Conservation (phyloP, 306 rosid species). For the Begonia masoniana region DNA sequence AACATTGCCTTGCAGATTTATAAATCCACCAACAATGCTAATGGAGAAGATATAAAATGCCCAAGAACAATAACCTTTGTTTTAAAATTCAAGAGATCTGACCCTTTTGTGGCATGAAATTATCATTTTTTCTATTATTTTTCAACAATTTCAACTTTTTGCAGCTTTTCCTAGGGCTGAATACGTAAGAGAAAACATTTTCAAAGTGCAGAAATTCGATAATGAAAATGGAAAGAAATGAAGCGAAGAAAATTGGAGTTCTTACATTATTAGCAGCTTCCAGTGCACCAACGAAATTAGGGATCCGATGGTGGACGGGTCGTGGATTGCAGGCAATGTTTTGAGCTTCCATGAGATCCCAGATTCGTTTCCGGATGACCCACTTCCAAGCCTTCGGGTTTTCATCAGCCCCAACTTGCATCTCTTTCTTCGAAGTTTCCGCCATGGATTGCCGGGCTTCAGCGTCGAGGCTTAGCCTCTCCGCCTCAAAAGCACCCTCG, state of each 20-base stretch:
- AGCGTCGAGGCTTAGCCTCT: conserved; percentile 62
- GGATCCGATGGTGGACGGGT: conserved; percentile 90
- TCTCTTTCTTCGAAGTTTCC: conserved; percentile 24
- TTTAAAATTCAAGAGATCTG: too few species aligned
- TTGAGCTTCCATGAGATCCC: conserved; percentile 63
- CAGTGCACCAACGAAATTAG: conserved; percentile 75
- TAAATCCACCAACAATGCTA: too few species aligned
- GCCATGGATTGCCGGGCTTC: conserved; percentile 60
- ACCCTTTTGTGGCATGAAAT: too few species aligned
- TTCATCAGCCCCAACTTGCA: conserved; percentile 8
- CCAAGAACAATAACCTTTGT: too few species aligned
- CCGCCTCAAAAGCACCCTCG: conserved; percentile 67
- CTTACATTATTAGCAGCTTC: conserved; percentile 57
- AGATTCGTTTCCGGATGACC: conserved; percentile 71
- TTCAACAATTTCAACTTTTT: neutral
- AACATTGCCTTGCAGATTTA: too few species aligned
- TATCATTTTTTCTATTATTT: too few species aligned
- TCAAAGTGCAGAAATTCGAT: neutral
- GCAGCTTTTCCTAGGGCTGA: neutral
- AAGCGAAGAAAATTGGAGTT: neutral
- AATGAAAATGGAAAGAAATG: neutral
- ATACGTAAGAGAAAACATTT: too few species aligned
- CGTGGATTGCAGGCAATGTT: conserved; percentile 62
- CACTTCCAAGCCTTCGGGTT: conserved; percentile 95
- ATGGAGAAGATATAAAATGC: too few species aligned